A percentile compares a stretch with the other conserved stretches of the same genome.
phyloP scores from a whole-genome alignment of 495 filamentous ascomycete species.

The Astrocystis sublimbata region DNA sequence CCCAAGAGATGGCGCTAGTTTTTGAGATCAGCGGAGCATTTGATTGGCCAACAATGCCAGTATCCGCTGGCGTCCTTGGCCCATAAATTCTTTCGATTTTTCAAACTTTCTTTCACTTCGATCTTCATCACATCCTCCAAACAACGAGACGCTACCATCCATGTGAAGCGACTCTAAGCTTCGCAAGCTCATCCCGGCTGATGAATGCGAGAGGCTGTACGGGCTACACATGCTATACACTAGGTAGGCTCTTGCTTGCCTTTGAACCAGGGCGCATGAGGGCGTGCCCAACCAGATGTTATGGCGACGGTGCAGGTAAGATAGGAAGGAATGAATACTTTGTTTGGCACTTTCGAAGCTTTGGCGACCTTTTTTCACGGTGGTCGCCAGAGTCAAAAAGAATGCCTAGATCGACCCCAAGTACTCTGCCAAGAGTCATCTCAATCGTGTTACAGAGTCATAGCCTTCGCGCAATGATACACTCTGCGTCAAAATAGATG shows the following conservation, averaged over 20 bases:
- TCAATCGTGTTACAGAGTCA: constrained; percentile 78
- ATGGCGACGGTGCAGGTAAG: constrained; percentile 9
- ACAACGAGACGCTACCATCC: background rate
- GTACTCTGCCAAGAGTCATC: constrained; percentile 73
- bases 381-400: constrained; percentile 73
- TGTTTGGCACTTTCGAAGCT: constrained; percentile 74
- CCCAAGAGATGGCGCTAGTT: background rate
- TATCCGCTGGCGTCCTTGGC: constrained; percentile 1
- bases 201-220: background rate
- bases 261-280: too few species aligned
- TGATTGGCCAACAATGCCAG: background rate
- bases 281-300: too few species aligned
- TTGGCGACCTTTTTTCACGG: constrained; percentile 58
- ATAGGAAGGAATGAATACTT: constrained; percentile 6
- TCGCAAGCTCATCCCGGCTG: background rate
- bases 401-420: constrained; percentile 63
- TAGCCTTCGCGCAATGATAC: constrained; percentile 61
- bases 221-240: background rate
- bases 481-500: constrained; percentile 69
- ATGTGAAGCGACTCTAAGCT: background rate
- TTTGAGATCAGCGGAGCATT: background rate
- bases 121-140: background rate
- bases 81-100: constrained; percentile 14
- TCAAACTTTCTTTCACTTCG: background rate
- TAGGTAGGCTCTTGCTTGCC: background rate